A percentile compares a stretch with the other conserved stretches of the same genome.
Evolutionary conservation across 257 asterid species (phyloP).

Genomic region (Primulina tabacum): DNA sequence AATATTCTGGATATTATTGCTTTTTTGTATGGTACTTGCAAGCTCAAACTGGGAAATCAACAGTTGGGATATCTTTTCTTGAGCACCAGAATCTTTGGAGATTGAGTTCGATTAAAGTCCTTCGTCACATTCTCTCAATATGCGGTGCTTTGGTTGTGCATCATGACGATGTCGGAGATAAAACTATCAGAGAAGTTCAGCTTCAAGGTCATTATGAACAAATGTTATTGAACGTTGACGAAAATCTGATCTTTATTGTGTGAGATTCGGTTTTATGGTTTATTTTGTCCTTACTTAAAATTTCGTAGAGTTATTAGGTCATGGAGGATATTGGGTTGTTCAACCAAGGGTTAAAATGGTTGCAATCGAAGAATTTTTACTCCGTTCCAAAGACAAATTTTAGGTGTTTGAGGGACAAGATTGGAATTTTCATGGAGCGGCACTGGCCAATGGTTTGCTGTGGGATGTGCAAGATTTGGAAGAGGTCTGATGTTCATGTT

Average conservation of each 20-base stretch:
- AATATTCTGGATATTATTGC: slow-evolving; percentile 63
- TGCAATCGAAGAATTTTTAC: slow-evolving; percentile 75
- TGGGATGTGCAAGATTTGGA: slow-evolving; percentile 67
- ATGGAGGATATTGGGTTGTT: slow-evolving; percentile 99
- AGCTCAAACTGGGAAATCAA: slow-evolving; percentile 34
- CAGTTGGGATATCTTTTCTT: slow-evolving; percentile 31
- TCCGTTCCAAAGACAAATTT: slow-evolving; percentile 52
- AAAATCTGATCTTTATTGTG: slow-evolving; percentile 11
- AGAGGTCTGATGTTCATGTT: slow-evolving; percentile 51
- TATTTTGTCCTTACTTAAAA: slow-evolving; percentile 23
- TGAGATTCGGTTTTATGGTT: slow-evolving; percentile 25
- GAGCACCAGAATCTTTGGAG: slow-evolving; percentile 20
- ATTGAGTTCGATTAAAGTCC: slow-evolving; percentile 28
- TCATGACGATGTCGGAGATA: slow-evolving; percentile 28
- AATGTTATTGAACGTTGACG: slow-evolving; percentile 23
- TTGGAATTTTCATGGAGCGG: slow-evolving; percentile 69
- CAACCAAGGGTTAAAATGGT: slow-evolving; percentile 87
- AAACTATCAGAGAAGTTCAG: slow-evolving; percentile 26
- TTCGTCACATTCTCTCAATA: slow-evolving; percentile 21
- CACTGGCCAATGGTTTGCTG: slow-evolving; percentile 93
- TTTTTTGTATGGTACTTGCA: slow-evolving; percentile 26
- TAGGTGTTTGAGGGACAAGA: slow-evolving; percentile 67
- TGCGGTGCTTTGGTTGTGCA: slow-evolving; percentile 29
- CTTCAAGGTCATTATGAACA: slow-evolving; percentile 26
- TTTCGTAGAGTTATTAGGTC: slow-evolving; percentile 25